phyloP scores from a whole-genome alignment of 2,329 filamentous ascomycete species.

The Aspergillus hiratsukae region DNA sequence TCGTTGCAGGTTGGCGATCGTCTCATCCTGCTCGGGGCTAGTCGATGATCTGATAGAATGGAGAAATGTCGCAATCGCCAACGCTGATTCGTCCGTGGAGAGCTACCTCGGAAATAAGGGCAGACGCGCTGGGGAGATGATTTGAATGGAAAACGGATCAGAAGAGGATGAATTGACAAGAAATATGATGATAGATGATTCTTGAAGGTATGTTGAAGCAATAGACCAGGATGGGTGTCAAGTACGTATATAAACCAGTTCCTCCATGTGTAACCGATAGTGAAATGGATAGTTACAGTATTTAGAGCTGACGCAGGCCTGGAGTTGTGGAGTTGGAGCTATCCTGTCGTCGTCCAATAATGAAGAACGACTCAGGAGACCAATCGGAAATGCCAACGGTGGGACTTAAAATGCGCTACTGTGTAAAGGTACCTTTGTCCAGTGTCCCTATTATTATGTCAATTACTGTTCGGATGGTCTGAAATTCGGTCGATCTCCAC shows the following conservation, averaged over 20 bases:
- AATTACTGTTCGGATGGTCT: not conserved
- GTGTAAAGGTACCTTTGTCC: not conserved
- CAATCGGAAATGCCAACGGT: not conserved
- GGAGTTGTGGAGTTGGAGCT: too few species aligned
- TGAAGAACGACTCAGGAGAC: not conserved
- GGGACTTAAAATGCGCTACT: not conserved
- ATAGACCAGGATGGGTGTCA: not conserved
- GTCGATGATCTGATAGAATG: slow-evolving; percentile 41
- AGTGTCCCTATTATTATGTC: not conserved
- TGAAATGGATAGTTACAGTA: too few species aligned
- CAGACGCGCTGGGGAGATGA: not conserved
- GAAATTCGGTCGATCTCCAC: not conserved
- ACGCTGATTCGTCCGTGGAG: slow-evolving; percentile 24
- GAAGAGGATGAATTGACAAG: not conserved
- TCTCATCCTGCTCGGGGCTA: slow-evolving; percentile 22
- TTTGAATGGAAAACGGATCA: not conserved
- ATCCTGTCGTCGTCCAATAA: not conserved
- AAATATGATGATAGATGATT: not conserved
- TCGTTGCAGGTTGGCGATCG: slow-evolving; percentile 10
- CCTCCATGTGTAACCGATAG: not conserved
- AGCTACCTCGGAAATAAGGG: slow-evolving; percentile 3
- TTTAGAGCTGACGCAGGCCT: not conserved
- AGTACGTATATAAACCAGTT: not conserved
- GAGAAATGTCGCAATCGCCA: slow-evolving; percentile 42
- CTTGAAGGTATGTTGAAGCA: not conserved